phyloP scores from a whole-genome alignment of 805 yeast species.

The Candida loeiensis region DNA sequence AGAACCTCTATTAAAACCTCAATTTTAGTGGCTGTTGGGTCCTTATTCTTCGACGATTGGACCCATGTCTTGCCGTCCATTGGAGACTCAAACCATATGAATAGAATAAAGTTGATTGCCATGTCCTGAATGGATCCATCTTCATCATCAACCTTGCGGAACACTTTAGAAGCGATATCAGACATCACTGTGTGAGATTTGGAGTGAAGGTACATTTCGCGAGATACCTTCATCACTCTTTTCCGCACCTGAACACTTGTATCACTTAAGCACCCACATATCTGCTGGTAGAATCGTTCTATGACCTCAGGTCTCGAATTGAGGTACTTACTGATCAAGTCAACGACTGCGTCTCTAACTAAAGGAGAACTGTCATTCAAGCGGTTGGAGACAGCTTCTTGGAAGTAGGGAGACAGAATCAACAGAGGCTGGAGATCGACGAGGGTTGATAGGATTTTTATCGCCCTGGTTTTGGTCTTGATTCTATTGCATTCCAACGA shows the following conservation, averaged over 20 bases:
- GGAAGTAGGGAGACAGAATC: constrained; percentile 48
- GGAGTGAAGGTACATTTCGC: constrained; percentile 42
- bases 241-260: constrained; percentile 63
- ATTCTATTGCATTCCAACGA: constrained; percentile 29
- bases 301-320: constrained; percentile 41
- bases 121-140: constrained; percentile 47
- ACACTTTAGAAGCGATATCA: constrained; percentile 47
- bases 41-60: constrained; percentile 2
- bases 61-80: constrained; percentile 1
- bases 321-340: constrained; percentile 53
- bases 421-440: constrained; percentile 52
- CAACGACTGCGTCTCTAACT: constrained; percentile 74
- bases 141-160: constrained; percentile 64
- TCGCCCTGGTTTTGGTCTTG: constrained; percentile 49
- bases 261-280: constrained; percentile 52
- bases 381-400: constrained; percentile 47
- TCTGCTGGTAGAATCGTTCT: constrained; percentile 45
- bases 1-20: constrained; percentile 40
- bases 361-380: constrained; percentile 62
- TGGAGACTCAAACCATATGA: constrained; percentile 19
- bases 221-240: constrained; percentile 53
- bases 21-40: constrained; percentile 9
- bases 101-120: constrained; percentile 33
- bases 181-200: constrained; percentile 29
- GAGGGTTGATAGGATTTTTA: constrained; percentile 57